Conservation (phyloP, 2,329 filamentous ascomycete species). For the Claviceps sp. region DNA sequence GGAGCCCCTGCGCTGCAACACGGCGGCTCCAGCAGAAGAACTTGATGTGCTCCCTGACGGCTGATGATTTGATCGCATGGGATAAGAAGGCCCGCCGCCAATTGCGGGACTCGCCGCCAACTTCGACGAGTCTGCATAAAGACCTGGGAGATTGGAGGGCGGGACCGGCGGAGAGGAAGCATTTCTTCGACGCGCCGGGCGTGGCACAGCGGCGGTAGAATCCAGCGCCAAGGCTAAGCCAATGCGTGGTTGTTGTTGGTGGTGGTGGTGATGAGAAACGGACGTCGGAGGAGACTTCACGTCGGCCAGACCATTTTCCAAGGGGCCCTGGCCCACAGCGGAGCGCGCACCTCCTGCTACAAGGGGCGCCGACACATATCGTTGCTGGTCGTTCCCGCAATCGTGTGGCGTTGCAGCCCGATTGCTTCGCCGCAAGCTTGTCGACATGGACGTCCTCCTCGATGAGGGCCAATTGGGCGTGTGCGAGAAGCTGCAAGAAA, state of each 20-base stretch:
- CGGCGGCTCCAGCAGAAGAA: slow-evolving; percentile 24
- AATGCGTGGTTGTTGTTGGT: slow-evolving; percentile 4
- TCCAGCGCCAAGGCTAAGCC: slow-evolving; percentile 5
- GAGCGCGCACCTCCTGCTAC: slow-evolving; percentile 14
- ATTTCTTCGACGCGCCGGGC: slow-evolving; percentile 26
- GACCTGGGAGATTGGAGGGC: slow-evolving; percentile 35
- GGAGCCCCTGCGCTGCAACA: slow-evolving; percentile 22
- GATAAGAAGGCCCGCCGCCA: slow-evolving; percentile 22
- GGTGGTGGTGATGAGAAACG: background rate
- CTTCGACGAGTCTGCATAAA: slow-evolving; percentile 38
- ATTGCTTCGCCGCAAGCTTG: slow-evolving; percentile 43
- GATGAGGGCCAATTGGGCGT: slow-evolving; percentile 14
- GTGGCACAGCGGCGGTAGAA: slow-evolving; percentile 10
- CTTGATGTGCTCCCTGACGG: slow-evolving; percentile 29
- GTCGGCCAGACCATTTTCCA: background rate
- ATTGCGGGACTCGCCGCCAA: slow-evolving; percentile 34
- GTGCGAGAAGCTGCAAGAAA: slow-evolving; percentile 47
- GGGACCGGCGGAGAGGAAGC: slow-evolving; percentile 43
- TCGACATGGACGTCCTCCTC: slow-evolving; percentile 41
- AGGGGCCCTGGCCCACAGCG: slow-evolving; percentile 17
- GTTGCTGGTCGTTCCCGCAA: slow-evolving; percentile 28
- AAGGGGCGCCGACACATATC: slow-evolving; percentile 40
- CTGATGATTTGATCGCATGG: slow-evolving; percentile 24
- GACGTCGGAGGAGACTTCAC: slow-evolving; percentile 4
- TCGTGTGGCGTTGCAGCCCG: slow-evolving; percentile 29